Evolutionary conservation across 805 yeast species (phyloP).

Genomic region (Pichia cephalocereana): DNA sequence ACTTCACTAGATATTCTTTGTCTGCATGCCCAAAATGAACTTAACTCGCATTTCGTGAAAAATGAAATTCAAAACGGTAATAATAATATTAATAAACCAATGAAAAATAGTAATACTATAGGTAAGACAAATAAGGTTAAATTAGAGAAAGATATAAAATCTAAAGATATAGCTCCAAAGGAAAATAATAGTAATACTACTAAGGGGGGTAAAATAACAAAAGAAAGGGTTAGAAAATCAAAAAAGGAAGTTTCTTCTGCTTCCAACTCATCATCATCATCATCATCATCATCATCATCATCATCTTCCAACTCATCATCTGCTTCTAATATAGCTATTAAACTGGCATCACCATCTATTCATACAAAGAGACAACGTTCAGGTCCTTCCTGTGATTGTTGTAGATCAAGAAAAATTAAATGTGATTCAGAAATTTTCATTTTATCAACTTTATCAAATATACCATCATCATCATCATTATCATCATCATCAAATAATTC

Average conservation of each 20-base stretch:
- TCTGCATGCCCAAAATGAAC: background rate
- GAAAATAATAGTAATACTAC: too few species aligned
- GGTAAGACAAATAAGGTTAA: too few species aligned
- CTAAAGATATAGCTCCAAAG: too few species aligned
- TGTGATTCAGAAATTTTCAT: constrained; percentile 56
- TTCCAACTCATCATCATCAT: background rate
- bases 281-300: background rate
- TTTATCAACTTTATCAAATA: constrained; percentile 14
- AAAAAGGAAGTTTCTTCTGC: background rate
- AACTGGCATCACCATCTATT: constrained; percentile 25
- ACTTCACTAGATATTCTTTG: background rate
- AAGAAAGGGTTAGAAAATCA: background rate
- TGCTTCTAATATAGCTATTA: constrained; percentile 15
- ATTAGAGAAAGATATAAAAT: too few species aligned
- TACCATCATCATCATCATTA: too few species aligned
- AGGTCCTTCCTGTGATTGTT: constrained; percentile 69
- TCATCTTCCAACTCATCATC: background rate
- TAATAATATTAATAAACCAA: too few species aligned
- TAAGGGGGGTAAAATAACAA: too few species aligned
- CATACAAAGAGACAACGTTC: constrained; percentile 45
- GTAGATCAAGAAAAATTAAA: constrained; percentile 60
- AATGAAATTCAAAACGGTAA: too few species aligned
- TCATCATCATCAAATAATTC: background rate
- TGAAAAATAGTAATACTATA: too few species aligned
- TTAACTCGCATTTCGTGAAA: background rate